Base-by-base conservation (phyloP, 176 grass and related monocot species). In the Luzula sylvatica region DNA sequence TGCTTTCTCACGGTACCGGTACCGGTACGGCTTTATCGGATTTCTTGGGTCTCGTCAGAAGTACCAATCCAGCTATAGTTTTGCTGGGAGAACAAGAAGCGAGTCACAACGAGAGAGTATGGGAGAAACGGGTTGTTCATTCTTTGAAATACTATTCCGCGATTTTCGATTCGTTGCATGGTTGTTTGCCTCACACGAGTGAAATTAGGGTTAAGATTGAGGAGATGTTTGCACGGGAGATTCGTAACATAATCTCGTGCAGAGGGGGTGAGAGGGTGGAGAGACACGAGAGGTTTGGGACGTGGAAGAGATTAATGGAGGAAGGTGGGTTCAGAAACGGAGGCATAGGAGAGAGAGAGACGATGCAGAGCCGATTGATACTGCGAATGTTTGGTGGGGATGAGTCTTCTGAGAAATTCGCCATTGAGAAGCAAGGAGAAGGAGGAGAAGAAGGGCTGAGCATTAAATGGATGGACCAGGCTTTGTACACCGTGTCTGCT, bases 201-300 rank as follows among this genome's bases (percentile, higher is more conserved):
- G 40, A 60, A 0, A 78, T 70, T 15, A 77, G 93, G 86, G 61
- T 46, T 42, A 92, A 80, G 56, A 73, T 81, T 3, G 93, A 98
- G 65, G 78, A 98, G 75, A 82, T 90, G 93, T 92, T 87, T 69
- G 82, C 81, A 4, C 56, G 75, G 75, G 86, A 87, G 78, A 87
- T 98, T 19, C 81, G 82, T 23, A 87, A 87, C 72, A 58, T 78
- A 25, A 79, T 98, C 27, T 81, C 78, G 14, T 92, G 87, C 57
- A 87, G 82, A n/a, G 93, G 78, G 42, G 19, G 15, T 3, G 86
- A 92, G 55, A 65, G 81, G 26, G 48, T 68, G 7, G 81, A 98
- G 60, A 66, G 86, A 56, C 82, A 98, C 55, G 86, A 98, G 72
- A 92, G 38, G 45, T 92, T 98, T 42, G 50, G 19, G 0, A 42